phyloP scores from a whole-genome alignment of 345 rosid species.

The Angophora floribunda region DNA sequence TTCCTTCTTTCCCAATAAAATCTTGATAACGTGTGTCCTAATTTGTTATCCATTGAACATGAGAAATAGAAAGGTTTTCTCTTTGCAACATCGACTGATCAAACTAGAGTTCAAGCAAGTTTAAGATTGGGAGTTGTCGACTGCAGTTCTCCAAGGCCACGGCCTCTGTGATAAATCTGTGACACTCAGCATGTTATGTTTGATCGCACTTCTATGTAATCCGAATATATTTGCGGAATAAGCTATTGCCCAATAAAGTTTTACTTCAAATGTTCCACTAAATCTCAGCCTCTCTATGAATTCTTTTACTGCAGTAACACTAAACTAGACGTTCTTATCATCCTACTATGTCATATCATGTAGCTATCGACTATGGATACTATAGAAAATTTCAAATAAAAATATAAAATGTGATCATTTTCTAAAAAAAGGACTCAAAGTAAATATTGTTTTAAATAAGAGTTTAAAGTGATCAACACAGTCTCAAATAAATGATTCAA shows the following conservation, averaged over 20 bases:
- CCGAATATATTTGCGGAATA: not conserved
- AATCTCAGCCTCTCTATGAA: not conserved
- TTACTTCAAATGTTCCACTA: not conserved
- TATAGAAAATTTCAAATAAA: not conserved
- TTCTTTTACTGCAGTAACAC: not conserved
- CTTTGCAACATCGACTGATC: not conserved
- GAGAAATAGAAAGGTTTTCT: not conserved
- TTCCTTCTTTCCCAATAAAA: not conserved
- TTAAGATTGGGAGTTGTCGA: not conserved
- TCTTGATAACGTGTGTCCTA: not conserved
- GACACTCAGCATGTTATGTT: not conserved
- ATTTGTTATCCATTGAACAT: not conserved
- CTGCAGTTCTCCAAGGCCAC: conserved; percentile 13
- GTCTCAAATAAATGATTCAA: not conserved
- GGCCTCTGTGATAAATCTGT: not conserved
- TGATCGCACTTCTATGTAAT: not conserved
- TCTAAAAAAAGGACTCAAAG: accelerated
- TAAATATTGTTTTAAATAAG: too few species aligned
- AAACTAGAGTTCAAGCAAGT: not conserved
- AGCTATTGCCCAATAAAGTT: not conserved
- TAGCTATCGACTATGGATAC: not conserved
- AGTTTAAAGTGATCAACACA: too few species aligned
- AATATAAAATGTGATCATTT: too few species aligned
- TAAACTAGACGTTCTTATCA: not conserved
- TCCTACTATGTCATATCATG: not conserved